These are phyloP conservation scores for Ogataea corticis DNA, from an alignment of 805 yeast genomes.

Conservation along the genomic window DNA sequence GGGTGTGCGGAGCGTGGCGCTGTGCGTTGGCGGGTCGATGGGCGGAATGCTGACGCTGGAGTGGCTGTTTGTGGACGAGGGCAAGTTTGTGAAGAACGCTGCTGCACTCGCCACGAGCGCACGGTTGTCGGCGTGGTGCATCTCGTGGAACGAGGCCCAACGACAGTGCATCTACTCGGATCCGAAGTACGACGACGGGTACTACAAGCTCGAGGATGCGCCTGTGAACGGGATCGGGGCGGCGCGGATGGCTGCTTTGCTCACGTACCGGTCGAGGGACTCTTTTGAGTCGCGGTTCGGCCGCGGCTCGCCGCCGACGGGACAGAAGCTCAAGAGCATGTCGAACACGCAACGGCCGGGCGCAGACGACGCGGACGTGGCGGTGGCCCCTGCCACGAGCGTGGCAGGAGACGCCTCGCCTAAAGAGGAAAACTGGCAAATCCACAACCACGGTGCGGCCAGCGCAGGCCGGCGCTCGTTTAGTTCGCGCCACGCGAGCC, in stretches of 20 bases:
- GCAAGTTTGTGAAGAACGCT: conserved; percentile 64
- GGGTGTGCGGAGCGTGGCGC: conserved; percentile 77
- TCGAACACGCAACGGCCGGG: conserved; percentile 5
- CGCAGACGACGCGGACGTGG: conserved; percentile 13
- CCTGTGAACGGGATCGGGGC: conserved; percentile 90
- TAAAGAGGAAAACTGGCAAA: conserved; percentile 64
- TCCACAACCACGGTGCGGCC: conserved; percentile 79
- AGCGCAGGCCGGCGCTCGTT: conserved; percentile 27
- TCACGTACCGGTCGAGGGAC: conserved; percentile 90
- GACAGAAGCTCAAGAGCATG: conserved; percentile 26
- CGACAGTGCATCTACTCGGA: conserved; percentile 94
- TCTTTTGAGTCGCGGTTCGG: conserved; percentile 91
- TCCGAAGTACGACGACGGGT: conserved; percentile 91
- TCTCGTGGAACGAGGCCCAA: conserved; percentile 98
- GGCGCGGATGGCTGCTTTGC: conserved; percentile 94
- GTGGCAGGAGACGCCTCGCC: conserved; percentile 5
- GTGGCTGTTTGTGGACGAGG: conserved; percentile 65
- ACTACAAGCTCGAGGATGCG: conserved; percentile 72
- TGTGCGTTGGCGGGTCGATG: conserved; percentile 96
- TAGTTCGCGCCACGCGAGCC: conserved; percentile 30
- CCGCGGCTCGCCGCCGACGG: conserved; percentile 60
- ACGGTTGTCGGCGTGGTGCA: conserved; percentile 96
- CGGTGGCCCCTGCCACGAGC: conserved; percentile 5
- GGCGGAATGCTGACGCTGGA: conserved; percentile 97
- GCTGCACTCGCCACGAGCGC: conserved; percentile 94